Percentiles rank a stretch among this genome's conserved stretches.
Conservation (phyloP, 2,329 filamentous ascomycete species). For the Dactylellina sp. region DNA sequence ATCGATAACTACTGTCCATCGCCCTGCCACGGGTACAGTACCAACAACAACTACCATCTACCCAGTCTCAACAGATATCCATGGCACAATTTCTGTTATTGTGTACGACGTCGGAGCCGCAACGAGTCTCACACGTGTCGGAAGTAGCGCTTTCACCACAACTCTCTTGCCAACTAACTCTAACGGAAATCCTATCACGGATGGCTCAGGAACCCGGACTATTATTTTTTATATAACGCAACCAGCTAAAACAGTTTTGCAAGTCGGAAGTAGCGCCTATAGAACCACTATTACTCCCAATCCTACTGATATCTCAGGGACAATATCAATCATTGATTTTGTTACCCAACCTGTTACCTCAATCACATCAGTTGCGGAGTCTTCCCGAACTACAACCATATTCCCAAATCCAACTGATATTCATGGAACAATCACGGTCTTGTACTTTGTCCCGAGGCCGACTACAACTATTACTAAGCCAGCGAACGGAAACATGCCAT, state of each 20-base stretch:
- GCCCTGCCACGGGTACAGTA: not conserved
- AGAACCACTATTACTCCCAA: conserved; percentile 2
- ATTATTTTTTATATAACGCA: not conserved
- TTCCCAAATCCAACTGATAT: conserved; percentile 7
- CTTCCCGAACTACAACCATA: not conserved
- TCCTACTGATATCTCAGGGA: not conserved
- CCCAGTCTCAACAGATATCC: not conserved
- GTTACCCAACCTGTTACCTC: not conserved
- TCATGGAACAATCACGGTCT: not conserved
- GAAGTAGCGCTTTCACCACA: no score
- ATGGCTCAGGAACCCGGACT: not conserved
- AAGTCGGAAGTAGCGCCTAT: not conserved
- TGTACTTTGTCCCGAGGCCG: not conserved
- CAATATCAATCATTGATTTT: not conserved
- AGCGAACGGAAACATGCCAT: not conserved
- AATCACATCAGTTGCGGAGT: not conserved
- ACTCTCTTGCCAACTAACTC: not conserved
- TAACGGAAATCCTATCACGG: not conserved
- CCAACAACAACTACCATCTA: not conserved
- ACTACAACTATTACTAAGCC: not conserved
- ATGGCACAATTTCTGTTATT: not conserved
- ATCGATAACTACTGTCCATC: no score
- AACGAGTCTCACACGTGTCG: not conserved
- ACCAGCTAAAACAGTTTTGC: not conserved
- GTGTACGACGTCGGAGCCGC: not conserved